phyloP scores from a whole-genome alignment of 768 basidiomycete genomes.

The Suillus placidus region DNA sequence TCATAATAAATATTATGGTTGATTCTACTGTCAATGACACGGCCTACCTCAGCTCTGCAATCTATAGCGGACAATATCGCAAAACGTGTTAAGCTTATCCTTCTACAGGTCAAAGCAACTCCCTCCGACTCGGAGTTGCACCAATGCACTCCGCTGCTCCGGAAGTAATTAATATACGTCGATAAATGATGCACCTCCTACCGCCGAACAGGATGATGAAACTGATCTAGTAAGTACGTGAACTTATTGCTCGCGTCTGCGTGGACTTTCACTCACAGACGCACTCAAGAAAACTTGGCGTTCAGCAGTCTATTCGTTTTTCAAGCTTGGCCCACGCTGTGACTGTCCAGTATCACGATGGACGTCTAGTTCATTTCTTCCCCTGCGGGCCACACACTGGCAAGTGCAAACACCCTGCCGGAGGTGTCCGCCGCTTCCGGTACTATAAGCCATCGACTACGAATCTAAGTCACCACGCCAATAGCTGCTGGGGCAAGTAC shows the following conservation, averaged over 20 bases:
- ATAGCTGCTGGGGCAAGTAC: background rate
- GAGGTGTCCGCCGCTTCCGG: background rate
- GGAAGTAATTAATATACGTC: background rate
- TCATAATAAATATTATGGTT: no score
- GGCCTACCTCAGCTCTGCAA: background rate
- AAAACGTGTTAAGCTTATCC: background rate
- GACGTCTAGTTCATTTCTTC: background rate
- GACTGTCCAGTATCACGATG: background rate
- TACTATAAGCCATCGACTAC: background rate
- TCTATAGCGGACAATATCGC: background rate
- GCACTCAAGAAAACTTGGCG: background rate
- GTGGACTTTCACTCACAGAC: background rate
- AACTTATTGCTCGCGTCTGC: background rate
- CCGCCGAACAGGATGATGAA: background rate
- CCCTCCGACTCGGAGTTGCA: background rate
- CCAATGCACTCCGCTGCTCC: constrained; percentile 12
- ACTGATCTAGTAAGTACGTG: background rate
- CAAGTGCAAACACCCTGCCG: no score
- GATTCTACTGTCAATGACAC: no score
- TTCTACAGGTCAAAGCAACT: background rate
- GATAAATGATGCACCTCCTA: background rate
- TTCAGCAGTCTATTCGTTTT: background rate
- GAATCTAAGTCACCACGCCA: no score
- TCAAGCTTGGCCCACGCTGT: background rate
- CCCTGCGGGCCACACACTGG: no score